Percentiles rank a stretch among this genome's conserved stretches.
phyloP scores from a whole-genome alignment of 2,329 filamentous ascomycete genomes.

The Fulvia fulva region DNA sequence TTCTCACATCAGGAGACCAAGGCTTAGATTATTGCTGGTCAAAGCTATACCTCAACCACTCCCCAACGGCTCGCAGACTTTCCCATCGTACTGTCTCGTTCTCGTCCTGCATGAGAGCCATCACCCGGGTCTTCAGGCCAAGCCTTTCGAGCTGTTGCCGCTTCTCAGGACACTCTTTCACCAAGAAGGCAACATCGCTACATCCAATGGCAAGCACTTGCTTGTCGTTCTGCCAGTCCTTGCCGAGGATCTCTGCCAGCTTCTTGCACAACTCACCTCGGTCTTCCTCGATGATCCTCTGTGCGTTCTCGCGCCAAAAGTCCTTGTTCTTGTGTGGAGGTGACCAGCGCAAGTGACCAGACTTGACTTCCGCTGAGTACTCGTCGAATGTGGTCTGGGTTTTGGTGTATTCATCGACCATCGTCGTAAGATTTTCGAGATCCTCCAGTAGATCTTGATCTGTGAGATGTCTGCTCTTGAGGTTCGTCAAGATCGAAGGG shows the following conservation, averaged over 20 bases:
- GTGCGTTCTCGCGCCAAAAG: constrained; percentile 90
- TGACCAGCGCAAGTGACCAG: constrained; percentile 87
- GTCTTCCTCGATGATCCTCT: constrained; percentile 78
- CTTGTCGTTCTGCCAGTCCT: constrained; percentile 81
- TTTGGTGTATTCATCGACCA: constrained; percentile 80
- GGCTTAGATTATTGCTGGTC: constrained; percentile 34
- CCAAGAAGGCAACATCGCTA: constrained; percentile 84
- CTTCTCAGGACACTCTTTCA: constrained; percentile 85
- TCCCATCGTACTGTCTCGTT: constrained; percentile 92
- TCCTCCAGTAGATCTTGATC: constrained; percentile 53
- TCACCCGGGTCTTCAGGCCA: constrained; percentile 79
- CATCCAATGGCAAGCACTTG: constrained; percentile 86
- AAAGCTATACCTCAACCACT: constrained; percentile 70
- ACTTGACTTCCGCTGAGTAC: constrained; percentile 75
- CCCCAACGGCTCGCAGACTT: constrained; percentile 77
- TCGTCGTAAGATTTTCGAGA: constrained; percentile 47
- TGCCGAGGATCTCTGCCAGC: constrained; percentile 77
- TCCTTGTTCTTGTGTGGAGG: constrained; percentile 80
- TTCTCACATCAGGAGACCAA: background rate
- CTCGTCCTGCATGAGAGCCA: constrained; percentile 87
- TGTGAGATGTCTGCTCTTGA: constrained; percentile 50
- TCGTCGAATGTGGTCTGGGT: constrained; percentile 64
- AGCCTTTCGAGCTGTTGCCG: constrained; percentile 74
- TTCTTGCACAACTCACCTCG: constrained; percentile 74
- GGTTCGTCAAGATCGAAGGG: constrained; percentile 57